These are phyloP conservation scores for Globisporangium uncinulatum DNA, from an alignment of 352 stramenopile species.

Conservation along the genomic window DNA sequence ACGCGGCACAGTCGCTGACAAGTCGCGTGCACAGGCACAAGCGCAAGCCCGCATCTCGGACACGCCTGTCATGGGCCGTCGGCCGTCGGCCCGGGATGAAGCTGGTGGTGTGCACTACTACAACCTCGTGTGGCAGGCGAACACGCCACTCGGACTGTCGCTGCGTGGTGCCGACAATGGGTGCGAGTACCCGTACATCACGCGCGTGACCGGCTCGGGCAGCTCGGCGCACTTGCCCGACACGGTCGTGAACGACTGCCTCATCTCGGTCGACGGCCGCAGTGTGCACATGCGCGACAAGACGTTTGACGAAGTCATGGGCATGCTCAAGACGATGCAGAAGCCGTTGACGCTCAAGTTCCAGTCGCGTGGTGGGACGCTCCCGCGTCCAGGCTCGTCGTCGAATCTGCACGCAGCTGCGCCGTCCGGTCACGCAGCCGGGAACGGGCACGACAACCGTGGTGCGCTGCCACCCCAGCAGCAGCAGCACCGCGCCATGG, in stretches of 20 bases:
- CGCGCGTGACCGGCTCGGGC: slow-evolving; percentile 74
- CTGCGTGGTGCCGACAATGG: slow-evolving; percentile 61
- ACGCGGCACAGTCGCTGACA: slow-evolving; percentile 17
- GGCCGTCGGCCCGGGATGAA: slow-evolving; percentile 20
- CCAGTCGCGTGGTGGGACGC: slow-evolving; percentile 30
- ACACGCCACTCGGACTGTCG: slow-evolving; percentile 66
- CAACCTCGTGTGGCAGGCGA: slow-evolving; percentile 80
- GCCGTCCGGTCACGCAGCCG: not conserved
- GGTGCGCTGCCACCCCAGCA: slow-evolving; percentile 16
- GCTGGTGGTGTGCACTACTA: slow-evolving; percentile 54
- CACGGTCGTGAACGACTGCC: slow-evolving; percentile 64
- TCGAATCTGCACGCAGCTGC: slow-evolving; percentile 16
- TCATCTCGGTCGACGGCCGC: slow-evolving; percentile 77
- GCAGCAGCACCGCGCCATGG: slow-evolving; percentile 33
- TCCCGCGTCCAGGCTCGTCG: slow-evolving; percentile 13
- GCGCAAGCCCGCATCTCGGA: slow-evolving; percentile 30
- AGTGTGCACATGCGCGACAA: slow-evolving; percentile 78
- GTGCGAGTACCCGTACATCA: slow-evolving; percentile 85
- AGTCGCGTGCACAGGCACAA: slow-evolving; percentile 10
- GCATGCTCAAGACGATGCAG: slow-evolving; percentile 82
- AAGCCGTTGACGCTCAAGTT: slow-evolving; percentile 85
- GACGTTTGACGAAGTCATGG: slow-evolving; percentile 86
- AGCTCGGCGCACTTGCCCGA: slow-evolving; percentile 75
- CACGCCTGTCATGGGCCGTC: slow-evolving; percentile 28
- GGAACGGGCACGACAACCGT: slow-evolving; percentile 17